Percentiles rank a stretch among this genome's conserved stretches.
Conservation (phyloP, 2,329 filamentous ascomycete species). For the Penicillium decumbens region DNA sequence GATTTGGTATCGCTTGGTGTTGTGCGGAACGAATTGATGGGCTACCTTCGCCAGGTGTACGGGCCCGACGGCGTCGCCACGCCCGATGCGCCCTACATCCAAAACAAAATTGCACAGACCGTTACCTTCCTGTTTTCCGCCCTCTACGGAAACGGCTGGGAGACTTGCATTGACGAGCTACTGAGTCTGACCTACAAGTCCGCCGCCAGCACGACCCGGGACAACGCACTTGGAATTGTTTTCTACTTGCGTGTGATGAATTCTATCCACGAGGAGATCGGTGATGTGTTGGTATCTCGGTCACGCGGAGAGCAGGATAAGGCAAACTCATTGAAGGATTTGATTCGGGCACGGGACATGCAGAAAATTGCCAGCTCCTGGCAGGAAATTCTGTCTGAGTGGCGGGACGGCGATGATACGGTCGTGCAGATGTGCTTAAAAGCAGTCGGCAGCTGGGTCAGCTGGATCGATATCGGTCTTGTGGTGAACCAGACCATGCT, state of each 20-base stretch:
- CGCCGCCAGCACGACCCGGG: constrained; percentile 53
- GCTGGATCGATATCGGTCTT: constrained; percentile 95
- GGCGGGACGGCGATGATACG: constrained; percentile 63
- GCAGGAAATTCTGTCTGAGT: constrained; percentile 82
- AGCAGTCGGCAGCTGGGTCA: constrained; percentile 94
- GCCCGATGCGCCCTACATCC: constrained; percentile 69
- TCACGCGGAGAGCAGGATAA: constrained; percentile 74
- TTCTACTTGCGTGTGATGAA: constrained; percentile 85
- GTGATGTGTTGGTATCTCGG: constrained; percentile 79
- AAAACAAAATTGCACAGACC: constrained; percentile 97
- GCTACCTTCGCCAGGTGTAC: constrained; percentile 75
- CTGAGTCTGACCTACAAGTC: constrained; percentile 65
- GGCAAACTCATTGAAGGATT: constrained; percentile 85
- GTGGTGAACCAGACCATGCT: constrained; percentile 89
- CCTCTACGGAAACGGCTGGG: constrained; percentile 81
- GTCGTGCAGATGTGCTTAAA: constrained; percentile 84
- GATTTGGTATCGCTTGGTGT: constrained; percentile 67
- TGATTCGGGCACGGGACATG: constrained; percentile 80
- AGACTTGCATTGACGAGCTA: constrained; percentile 86
- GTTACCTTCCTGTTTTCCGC: constrained; percentile 88
- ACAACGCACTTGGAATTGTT: constrained; percentile 71
- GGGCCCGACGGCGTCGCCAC: constrained; percentile 50
- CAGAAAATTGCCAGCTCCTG: constrained; percentile 82
- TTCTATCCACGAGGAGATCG: constrained; percentile 95
- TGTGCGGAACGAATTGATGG: constrained; percentile 75